Conservation (phyloP, 805 yeast genomes). For the Yamadazyma akitaensis region DNA sequence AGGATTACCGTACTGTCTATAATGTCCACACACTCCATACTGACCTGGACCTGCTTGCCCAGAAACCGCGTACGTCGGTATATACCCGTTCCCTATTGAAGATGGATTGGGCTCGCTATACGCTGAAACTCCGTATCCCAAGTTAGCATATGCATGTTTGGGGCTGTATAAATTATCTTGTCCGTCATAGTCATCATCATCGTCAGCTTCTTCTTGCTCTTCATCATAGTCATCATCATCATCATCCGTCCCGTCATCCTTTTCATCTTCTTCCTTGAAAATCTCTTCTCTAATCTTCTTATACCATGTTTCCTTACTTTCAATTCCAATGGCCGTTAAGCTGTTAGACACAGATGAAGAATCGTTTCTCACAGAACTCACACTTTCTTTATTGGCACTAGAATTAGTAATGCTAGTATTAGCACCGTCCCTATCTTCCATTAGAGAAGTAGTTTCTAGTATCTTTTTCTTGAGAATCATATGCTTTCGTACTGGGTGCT, state of each 20-base stretch:
- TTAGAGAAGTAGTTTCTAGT: too few species aligned
- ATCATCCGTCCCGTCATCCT: slow-evolving; percentile 14
- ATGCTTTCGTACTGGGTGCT: not conserved
- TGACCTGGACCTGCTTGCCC: too few species aligned
- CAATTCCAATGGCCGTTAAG: slow-evolving; percentile 13
- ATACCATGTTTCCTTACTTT: slow-evolving; percentile 31
- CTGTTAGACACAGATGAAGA: not conserved
- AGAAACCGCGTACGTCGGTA: too few species aligned
- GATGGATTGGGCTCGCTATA: not conserved
- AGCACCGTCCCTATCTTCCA: too few species aligned
- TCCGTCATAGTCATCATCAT: slow-evolving; percentile 2
- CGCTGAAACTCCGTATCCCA: not conserved
- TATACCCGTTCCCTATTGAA: not conserved
- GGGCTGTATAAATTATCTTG: not conserved
- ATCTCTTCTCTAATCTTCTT: slow-evolving; percentile 38
- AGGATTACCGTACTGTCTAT: not conserved
- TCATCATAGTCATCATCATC: slow-evolving; percentile 14
- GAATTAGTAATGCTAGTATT: too few species aligned
- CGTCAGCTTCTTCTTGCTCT: too few species aligned
- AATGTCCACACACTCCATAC: too few species aligned
- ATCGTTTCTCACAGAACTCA: too few species aligned
- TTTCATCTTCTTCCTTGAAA: slow-evolving; percentile 20
- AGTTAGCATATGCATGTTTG: too few species aligned
- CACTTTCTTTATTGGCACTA: too few species aligned
- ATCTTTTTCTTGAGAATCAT: not conserved